Conservation (phyloP, 2,329 filamentous ascomycete genomes). For the Ophiostoma montium region DNA sequence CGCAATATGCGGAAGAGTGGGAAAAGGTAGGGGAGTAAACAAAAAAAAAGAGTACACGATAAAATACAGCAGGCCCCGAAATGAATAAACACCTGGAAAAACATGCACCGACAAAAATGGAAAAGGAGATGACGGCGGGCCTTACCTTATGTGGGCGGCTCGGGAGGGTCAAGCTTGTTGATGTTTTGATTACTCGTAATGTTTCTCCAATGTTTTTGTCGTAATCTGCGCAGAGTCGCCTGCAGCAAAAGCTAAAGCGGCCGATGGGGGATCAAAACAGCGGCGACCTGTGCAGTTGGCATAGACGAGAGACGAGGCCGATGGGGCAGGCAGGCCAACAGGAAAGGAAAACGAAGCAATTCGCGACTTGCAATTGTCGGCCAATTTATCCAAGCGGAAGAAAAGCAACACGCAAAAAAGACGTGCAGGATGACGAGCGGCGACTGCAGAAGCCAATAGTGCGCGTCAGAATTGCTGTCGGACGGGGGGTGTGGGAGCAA, state of each 20-base stretch:
- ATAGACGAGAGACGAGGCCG: background rate
- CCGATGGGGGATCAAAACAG: too few species aligned
- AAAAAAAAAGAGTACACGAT: background rate
- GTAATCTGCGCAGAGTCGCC: background rate
- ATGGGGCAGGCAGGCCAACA: background rate
- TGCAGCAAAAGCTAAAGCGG: slow-evolving; percentile 8
- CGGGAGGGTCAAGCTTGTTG: slow-evolving; percentile 4
- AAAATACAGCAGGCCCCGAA: background rate
- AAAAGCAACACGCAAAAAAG: background rate
- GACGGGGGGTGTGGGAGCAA: slow-evolving; percentile 1
- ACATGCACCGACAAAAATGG: background rate
- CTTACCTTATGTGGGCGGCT: slow-evolving; percentile 8
- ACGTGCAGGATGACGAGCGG: background rate
- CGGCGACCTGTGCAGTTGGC: too few species aligned
- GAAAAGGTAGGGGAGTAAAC: background rate
- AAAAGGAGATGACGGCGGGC: slow-evolving; percentile 3
- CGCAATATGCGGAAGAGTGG: background rate
- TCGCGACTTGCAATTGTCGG: slow-evolving; percentile 4
- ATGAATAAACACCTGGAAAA: background rate
- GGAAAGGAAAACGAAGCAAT: background rate
- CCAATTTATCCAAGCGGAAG: slow-evolving; percentile 9
- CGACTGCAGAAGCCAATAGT: background rate
- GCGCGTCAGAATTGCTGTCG: slow-evolving; percentile 3
- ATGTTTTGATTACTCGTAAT: slow-evolving; percentile 5
- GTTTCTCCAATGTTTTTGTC: slow-evolving; percentile 2